Evolutionary conservation across 257 asterid genomes (phyloP).

Genomic region (Perilla frutescens): DNA sequence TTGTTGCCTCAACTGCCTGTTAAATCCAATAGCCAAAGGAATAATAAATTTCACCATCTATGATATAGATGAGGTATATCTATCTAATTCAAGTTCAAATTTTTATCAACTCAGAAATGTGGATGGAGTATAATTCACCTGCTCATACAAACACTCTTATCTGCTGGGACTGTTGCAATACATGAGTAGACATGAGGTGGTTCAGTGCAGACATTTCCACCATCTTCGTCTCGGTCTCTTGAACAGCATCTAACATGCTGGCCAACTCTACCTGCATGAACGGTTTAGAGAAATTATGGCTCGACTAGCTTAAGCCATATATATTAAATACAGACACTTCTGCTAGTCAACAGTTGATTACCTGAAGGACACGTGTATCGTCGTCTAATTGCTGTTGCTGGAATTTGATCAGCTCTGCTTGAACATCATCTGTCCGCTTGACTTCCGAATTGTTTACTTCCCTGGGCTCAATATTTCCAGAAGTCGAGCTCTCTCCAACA

Average conservation of each 20-base stretch:
- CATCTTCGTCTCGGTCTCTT: constrained; percentile 90
- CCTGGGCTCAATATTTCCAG: constrained; percentile 39
- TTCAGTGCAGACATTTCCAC: constrained; percentile 93
- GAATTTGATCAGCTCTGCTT: constrained; percentile 58
- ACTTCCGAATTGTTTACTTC: constrained; percentile 48
- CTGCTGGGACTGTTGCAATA: constrained; percentile 90
- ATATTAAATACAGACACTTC: neutral
- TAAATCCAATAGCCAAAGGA: neutral
- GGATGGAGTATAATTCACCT: constrained; percentile 44
- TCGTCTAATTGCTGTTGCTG: constrained; percentile 82
- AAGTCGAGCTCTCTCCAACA: constrained; percentile 45
- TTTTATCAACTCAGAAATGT: neutral
- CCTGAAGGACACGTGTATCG: constrained; percentile 93
- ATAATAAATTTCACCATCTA: neutral
- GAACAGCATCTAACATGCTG: constrained; percentile 85
- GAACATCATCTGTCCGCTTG: constrained; percentile 52
- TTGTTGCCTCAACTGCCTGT: constrained; percentile 93
- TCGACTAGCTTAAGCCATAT: neutral
- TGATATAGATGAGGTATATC: neutral
- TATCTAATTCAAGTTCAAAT: neutral
- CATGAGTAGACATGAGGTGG: constrained; percentile 97
- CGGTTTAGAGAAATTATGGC: neutral
- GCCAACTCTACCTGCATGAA: constrained; percentile 70
- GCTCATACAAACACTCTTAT: constrained; percentile 78
- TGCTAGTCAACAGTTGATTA: constrained; percentile 26